phyloP scores from a whole-genome alignment of 495 filamentous ascomycete species.

The Hypoxylon cercidicola region DNA sequence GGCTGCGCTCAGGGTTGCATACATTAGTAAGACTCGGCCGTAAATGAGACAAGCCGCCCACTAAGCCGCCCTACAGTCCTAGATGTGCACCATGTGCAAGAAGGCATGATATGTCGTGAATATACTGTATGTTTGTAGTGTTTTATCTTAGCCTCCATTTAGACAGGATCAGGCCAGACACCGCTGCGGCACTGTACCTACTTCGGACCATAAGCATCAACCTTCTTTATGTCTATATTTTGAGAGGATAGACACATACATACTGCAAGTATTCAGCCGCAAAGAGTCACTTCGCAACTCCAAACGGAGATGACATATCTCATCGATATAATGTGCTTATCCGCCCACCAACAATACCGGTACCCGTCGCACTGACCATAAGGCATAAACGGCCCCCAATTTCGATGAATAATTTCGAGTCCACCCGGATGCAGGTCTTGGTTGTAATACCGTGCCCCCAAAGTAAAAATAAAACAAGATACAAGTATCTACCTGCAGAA shows the following conservation, averaged over 20 bases:
- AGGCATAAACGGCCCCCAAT: conserved; percentile 22
- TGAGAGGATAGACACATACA: conserved; percentile 21
- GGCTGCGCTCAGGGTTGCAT: not conserved
- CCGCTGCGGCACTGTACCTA: conserved; percentile 11
- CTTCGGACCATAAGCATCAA: not conserved
- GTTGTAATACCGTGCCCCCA: not conserved
- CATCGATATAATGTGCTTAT: conserved; percentile 25
- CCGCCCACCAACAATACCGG: conserved; percentile 17
- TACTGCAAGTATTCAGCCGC: conserved; percentile 26
- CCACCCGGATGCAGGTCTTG: not conserved
- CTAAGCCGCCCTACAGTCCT: not conserved
- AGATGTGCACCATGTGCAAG: not conserved
- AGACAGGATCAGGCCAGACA: no score
- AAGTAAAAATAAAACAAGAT: conserved; percentile 2
- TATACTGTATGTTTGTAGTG: not conserved
- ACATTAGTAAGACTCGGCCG: not conserved
- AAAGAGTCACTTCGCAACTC: conserved; percentile 1
- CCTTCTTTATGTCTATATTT: not conserved
- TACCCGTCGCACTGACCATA: conserved; percentile 11
- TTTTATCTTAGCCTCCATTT: no score
- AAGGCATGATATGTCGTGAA: not conserved
- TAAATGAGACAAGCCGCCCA: not conserved
- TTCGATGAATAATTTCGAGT: not conserved
- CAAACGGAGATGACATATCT: conserved; percentile 24
- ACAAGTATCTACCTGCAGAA: not conserved